Evolutionary conservation across 2,329 filamentous ascomycete genomes (phyloP).

Genomic region (Colletotrichum sp.): DNA sequence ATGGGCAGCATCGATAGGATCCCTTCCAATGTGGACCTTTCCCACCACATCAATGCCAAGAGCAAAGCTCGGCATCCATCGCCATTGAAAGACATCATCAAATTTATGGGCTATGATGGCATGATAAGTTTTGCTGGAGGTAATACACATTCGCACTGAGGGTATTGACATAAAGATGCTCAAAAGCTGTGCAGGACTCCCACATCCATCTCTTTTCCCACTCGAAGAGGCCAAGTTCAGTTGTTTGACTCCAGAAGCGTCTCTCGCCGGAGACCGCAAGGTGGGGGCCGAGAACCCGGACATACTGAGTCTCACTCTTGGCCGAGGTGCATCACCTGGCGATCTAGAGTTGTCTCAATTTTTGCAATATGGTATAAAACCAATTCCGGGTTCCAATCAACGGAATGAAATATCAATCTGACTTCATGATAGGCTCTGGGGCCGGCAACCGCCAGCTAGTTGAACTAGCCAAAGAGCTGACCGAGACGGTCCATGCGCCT

Average conservation of each 20-base stretch:
- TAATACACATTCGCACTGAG: neutral
- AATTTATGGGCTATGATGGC: slow-evolving; percentile 35
- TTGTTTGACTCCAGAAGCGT: slow-evolving; percentile 3
- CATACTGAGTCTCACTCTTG: slow-evolving; percentile 3
- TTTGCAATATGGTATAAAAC: neutral
- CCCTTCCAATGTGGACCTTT: slow-evolving; percentile 24
- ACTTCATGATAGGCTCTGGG: neutral
- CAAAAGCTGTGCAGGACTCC: slow-evolving; percentile 22
- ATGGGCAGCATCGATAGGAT: neutral
- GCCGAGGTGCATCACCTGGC: neutral
- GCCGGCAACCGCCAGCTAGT: slow-evolving; percentile 23
- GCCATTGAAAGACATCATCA: slow-evolving; percentile 37
- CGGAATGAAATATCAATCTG: neutral
- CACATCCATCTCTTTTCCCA: slow-evolving; percentile 32
- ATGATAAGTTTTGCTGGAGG: slow-evolving; percentile 37
- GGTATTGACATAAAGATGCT: neutral
- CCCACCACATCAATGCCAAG: slow-evolving; percentile 34
- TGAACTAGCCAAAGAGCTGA: slow-evolving; percentile 22
- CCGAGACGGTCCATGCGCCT: slow-evolving; percentile 24
- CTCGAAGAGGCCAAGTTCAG: slow-evolving; percentile 21
- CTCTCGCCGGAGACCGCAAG: neutral
- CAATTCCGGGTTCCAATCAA: neutral
- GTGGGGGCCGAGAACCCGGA: neutral
- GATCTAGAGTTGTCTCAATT: neutral
- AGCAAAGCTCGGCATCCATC: slow-evolving; percentile 32